phyloP scores from a whole-genome alignment of 2,329 filamentous ascomycete genomes.

The Neofusicoccum parvum region DNA sequence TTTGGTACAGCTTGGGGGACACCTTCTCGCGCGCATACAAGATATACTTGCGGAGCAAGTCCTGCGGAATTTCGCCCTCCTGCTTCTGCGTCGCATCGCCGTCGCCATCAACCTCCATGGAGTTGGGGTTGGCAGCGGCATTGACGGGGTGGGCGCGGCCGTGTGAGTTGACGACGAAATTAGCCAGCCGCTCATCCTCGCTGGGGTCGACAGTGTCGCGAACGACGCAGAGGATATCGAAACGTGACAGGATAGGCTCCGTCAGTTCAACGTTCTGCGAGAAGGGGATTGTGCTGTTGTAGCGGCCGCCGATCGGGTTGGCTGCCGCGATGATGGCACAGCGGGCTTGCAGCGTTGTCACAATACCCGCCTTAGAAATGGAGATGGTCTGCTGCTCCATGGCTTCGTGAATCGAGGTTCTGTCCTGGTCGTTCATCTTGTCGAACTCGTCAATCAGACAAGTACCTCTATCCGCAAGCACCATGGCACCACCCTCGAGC shows the following conservation, averaged over 20 bases:
- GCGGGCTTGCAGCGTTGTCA: slow-evolving; percentile 92
- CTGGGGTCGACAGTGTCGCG: slow-evolving; percentile 90
- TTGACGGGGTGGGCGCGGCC: slow-evolving; percentile 76
- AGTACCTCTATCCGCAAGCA: slow-evolving; percentile 92
- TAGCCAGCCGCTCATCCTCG: slow-evolving; percentile 90
- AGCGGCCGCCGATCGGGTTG: slow-evolving; percentile 93
- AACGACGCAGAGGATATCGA: slow-evolving; percentile 95
- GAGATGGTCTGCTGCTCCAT: slow-evolving; percentile 99
- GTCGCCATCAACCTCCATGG: slow-evolving; percentile 64
- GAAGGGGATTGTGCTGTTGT: slow-evolving; percentile 95
- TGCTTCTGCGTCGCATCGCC: slow-evolving; percentile 56
- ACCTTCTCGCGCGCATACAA: slow-evolving; percentile 90
- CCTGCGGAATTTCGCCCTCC: slow-evolving; percentile 80
- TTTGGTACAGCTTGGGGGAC: slow-evolving; percentile 90
- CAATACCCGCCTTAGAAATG: slow-evolving; percentile 97
- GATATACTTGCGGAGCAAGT: slow-evolving; percentile 93
- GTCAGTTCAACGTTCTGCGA: slow-evolving; percentile 95
- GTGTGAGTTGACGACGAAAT: slow-evolving; percentile 94
- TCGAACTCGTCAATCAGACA: slow-evolving; percentile 99
- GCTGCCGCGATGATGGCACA: slow-evolving; percentile 96
- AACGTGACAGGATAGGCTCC: slow-evolving; percentile 95
- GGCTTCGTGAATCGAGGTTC: slow-evolving; percentile 97
- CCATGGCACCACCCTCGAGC: slow-evolving; percentile 97
- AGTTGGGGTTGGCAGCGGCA: slow-evolving; percentile 41
- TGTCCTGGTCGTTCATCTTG: slow-evolving; percentile 98